Conservation (phyloP, 2,329 filamentous ascomycete genomes). For the Aspergillus persii region DNA sequence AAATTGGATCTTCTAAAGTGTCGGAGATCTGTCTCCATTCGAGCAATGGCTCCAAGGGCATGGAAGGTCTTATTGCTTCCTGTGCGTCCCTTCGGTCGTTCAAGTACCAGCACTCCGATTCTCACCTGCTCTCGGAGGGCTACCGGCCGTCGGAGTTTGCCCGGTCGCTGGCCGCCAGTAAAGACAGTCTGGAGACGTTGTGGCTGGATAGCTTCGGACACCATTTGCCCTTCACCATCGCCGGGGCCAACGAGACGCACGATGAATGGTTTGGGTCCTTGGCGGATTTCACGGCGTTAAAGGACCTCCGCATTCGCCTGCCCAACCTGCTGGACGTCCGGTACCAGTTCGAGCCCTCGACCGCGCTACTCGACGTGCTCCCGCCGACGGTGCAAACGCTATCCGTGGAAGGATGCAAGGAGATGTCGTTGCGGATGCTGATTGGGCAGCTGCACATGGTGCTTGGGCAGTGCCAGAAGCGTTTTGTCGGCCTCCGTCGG, state of each 20-base stretch:
- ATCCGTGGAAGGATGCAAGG: slow-evolving; percentile 30
- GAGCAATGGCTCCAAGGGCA: slow-evolving; percentile 27
- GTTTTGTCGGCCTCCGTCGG: slow-evolving; percentile 16
- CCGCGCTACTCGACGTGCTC: slow-evolving; percentile 22
- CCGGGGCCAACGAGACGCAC: slow-evolving; percentile 27
- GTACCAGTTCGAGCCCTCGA: slow-evolving; percentile 25
- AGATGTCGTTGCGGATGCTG: slow-evolving; percentile 25
- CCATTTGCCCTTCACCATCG: slow-evolving; percentile 29
- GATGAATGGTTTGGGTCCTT: slow-evolving; percentile 33
- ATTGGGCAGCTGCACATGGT: slow-evolving; percentile 23
- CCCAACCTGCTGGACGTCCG: slow-evolving; percentile 31
- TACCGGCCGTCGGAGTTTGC: slow-evolving; percentile 27
- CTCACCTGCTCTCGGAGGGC: slow-evolving; percentile 23
- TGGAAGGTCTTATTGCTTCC: slow-evolving; percentile 20
- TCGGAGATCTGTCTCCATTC: slow-evolving; percentile 24
- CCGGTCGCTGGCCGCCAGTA: slow-evolving; percentile 23
- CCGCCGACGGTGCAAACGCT: slow-evolving; percentile 23
- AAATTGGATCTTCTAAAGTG: slow-evolving; percentile 16
- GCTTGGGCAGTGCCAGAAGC: slow-evolving; percentile 18
- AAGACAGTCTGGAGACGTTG: slow-evolving; percentile 23
- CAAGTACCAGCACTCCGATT: slow-evolving; percentile 33
- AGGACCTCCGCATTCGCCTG: slow-evolving; percentile 30
- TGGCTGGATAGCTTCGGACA: slow-evolving; percentile 30
- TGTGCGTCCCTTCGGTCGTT: slow-evolving; percentile 26
- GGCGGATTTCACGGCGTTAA: slow-evolving; percentile 25